Conservation (phyloP, 2,329 filamentous ascomycete genomes). For the Colletotrichum theobromicola region DNA sequence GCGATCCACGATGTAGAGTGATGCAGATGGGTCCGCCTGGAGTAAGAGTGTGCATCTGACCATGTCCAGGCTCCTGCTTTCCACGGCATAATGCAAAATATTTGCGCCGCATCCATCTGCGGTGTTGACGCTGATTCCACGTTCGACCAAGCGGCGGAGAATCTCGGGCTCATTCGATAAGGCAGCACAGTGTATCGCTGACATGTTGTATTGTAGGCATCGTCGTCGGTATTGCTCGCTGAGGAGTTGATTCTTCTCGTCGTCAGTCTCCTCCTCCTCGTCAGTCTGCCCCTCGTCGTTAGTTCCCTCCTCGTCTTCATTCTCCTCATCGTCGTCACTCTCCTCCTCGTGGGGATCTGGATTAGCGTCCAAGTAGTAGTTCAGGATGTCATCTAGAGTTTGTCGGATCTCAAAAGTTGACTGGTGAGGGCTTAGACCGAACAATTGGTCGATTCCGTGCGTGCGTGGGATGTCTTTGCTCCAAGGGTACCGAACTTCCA, state of each 20-base stretch:
- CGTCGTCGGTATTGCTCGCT: background rate
- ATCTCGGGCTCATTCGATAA: background rate
- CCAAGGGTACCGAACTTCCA: background rate
- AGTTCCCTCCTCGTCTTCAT: too few relatives aligned
- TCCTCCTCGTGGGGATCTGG: background rate
- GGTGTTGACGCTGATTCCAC: background rate
- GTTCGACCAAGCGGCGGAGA: background rate
- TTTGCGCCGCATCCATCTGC: background rate
- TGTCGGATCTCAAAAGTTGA: background rate
- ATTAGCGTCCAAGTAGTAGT: fast-evolving
- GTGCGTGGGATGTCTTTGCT: background rate
- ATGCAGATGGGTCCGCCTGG: background rate
- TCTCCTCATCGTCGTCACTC: too few relatives aligned
- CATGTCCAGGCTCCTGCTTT: background rate
- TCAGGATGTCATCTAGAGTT: fast-evolving
- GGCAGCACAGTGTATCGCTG: background rate
- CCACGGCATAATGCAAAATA: background rate
- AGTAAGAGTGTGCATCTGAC: background rate
- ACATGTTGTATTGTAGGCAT: background rate
- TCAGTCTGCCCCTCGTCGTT: too few relatives aligned
- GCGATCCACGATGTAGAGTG: background rate
- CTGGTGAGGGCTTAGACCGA: background rate
- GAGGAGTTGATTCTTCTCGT: background rate
- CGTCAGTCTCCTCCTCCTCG: fast-evolving
- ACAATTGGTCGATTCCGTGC: background rate